Percentiles rank a stretch among this genome's conserved stretches.
Evolutionary conservation across 2,329 filamentous ascomycete species (phyloP).

Genomic region (Talaromyces piceae): DNA sequence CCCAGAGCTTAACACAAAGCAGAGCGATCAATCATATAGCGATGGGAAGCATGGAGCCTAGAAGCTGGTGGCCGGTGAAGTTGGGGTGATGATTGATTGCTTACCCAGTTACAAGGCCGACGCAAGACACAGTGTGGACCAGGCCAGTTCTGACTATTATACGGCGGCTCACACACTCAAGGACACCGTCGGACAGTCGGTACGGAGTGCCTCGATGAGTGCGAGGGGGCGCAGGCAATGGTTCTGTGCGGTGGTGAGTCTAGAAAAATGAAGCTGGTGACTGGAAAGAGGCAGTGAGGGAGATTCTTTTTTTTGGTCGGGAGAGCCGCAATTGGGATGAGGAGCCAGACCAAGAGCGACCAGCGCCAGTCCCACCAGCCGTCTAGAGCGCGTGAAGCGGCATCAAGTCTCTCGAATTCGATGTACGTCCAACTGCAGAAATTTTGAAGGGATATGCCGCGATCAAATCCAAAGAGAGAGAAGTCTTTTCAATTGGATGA

Average conservation of each 20-base stretch:
- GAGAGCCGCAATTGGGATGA: background rate
- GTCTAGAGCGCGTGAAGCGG: background rate
- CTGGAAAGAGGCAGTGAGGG: background rate
- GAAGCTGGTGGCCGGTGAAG: background rate
- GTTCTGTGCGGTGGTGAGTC: background rate
- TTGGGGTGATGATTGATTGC: too few relatives aligned
- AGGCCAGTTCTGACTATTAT: too few relatives aligned
- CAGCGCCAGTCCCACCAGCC: constrained; percentile 1
- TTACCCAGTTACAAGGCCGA: background rate
- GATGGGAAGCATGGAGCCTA: background rate
- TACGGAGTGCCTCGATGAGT: background rate
- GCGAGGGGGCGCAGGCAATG: background rate
- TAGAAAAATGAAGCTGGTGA: background rate
- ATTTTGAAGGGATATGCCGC: background rate
- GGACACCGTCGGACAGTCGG: background rate
- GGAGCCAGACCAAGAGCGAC: background rate
- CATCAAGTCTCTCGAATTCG: background rate
- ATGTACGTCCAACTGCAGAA: background rate
- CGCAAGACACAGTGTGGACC: background rate
- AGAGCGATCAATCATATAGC: background rate
- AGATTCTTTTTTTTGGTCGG: background rate
- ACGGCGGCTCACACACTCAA: background rate
- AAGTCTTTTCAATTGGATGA: background rate
- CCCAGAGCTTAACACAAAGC: background rate
- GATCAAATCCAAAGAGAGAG: background rate